These are phyloP conservation scores for Elongisporangium anandrum DNA, from an alignment of 352 stramenopile genomes.

Conservation along the genomic window DNA sequence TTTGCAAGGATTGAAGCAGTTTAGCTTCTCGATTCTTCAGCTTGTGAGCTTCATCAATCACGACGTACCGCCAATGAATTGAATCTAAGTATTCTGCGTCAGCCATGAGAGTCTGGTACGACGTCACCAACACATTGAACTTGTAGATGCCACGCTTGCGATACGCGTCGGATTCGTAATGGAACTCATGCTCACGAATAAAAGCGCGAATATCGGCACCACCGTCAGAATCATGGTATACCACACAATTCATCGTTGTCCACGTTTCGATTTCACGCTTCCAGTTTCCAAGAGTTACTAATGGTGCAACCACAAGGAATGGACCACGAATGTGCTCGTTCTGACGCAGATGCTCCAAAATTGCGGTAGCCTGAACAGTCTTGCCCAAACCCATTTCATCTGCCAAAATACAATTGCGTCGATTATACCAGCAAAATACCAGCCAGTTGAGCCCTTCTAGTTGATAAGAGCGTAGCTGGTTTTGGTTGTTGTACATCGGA, in stretches of 20 bases:
- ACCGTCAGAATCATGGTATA: slow-evolving; percentile 97
- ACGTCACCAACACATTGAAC: slow-evolving; percentile 98
- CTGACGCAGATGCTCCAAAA: slow-evolving; percentile 93
- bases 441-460: slow-evolving; percentile 98
- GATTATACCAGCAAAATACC: slow-evolving; percentile 97
- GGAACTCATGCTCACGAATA: slow-evolving; percentile 96
- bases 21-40: slow-evolving; percentile 97
- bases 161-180: slow-evolving; percentile 88
- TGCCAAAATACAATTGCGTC: slow-evolving; percentile 89
- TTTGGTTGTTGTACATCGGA: slow-evolving; percentile 92
- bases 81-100: slow-evolving; percentile 90
- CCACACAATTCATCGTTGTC: slow-evolving; percentile 98
- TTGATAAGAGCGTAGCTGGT: slow-evolving; percentile 96
- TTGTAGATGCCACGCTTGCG: slow-evolving; percentile 79
- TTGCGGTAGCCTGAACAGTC: slow-evolving; percentile 90
- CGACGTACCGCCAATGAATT: slow-evolving; percentile 96
- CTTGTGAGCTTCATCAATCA: slow-evolving; percentile 99
- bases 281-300: slow-evolving; percentile 99
- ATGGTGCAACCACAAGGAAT: slow-evolving; percentile 98
- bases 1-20: slow-evolving; percentile 88
- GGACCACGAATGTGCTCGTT: slow-evolving; percentile 91
- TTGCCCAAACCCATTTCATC: slow-evolving; percentile 91
- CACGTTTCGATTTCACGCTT: slow-evolving; percentile 98
- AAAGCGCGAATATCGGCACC: slow-evolving; percentile 88
- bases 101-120: slow-evolving; percentile 95